A percentile compares a stretch with the other conserved stretches of the same genome.
phyloP scores from a whole-genome alignment of 2,329 filamentous ascomycete genomes.

The Tolypocladium inflatum region DNA sequence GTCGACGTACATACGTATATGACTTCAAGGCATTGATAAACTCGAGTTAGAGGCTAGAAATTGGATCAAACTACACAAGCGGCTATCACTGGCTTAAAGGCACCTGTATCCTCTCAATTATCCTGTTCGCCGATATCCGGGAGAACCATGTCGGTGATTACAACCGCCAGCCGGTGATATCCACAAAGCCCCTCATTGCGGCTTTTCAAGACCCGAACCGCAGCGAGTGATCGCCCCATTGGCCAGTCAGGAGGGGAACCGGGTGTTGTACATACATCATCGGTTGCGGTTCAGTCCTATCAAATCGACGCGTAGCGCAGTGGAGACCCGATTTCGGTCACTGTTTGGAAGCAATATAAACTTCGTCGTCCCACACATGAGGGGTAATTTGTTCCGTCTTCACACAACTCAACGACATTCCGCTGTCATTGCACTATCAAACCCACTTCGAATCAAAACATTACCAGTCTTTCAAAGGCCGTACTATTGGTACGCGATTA shows the following conservation, averaged over 20 bases:
- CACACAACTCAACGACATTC: neutral
- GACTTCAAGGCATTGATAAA: neutral
- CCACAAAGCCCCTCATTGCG: neutral
- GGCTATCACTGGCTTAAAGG: neutral
- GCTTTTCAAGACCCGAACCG: neutral
- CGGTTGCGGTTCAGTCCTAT: neutral
- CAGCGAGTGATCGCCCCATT: neutral
- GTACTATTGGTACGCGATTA: conserved; percentile 7
- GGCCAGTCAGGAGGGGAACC: neutral
- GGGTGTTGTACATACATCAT: neutral
- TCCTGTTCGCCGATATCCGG: neutral
- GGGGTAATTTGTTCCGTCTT: neutral
- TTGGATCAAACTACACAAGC: neutral
- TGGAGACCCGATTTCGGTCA: neutral
- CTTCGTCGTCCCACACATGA: neutral
- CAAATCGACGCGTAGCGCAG: neutral
- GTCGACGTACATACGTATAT: too few species aligned
- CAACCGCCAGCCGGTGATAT: neutral
- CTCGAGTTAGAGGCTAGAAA: neutral
- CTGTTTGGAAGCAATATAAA: neutral
- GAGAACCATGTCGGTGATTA: neutral
- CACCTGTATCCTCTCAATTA: neutral
- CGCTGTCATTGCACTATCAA: neutral
- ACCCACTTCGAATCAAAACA: neutral
- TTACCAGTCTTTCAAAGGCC: neutral